Evolutionary conservation across 2,329 filamentous ascomycete genomes (phyloP), one percentile per base, ranked within the genome.

Genomic region (Cercospora brassicicola): DNA sequence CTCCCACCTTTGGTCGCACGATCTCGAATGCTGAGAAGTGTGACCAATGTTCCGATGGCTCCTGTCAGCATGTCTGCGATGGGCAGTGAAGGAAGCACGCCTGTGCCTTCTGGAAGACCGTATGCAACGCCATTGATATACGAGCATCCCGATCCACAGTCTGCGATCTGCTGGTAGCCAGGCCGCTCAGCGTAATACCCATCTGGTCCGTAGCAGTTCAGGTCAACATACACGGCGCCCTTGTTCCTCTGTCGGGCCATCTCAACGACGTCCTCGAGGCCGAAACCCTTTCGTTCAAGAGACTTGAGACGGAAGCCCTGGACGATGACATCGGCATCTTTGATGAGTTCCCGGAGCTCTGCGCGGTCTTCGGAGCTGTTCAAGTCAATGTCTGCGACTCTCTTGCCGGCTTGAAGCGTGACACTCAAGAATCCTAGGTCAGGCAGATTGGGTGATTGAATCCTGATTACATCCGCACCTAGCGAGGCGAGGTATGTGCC

Each of bases 191-290:
- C 74, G 80, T 82, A 84, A 0, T 82, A 82, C 0, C 84, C 84
- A 60, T 84, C 72, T 77, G 81, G 85, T 0, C 85, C 85, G 67
- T 85, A 87, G 73, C 83, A 86, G 70, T 86, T 85, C 75, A 86
- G 84, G 3, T 82, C 76, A 3, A 83, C 81, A 56, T 84, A 81
- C 15, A 86, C 78, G 20, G 85, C 77, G 0, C 83, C 83, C 20
- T 78, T 75, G 0, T 80, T 79, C 59, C 60, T 68, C 65, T 73
- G 67, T 20, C 62, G 65, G 7, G 69, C 64, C 67, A 84, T 83
- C 55, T 70, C 64, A 11, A 72, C 53, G 30, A 71, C 62, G 15
- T 72, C 69, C 4, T 67, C 64, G 10, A 71, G 61, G 10, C 69
- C 71, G 55, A 72, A 72, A 0, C 84, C 84, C 28, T 80, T 80